Conservation (phyloP, 306 rosid species). For the Castanea sativa region DNA sequence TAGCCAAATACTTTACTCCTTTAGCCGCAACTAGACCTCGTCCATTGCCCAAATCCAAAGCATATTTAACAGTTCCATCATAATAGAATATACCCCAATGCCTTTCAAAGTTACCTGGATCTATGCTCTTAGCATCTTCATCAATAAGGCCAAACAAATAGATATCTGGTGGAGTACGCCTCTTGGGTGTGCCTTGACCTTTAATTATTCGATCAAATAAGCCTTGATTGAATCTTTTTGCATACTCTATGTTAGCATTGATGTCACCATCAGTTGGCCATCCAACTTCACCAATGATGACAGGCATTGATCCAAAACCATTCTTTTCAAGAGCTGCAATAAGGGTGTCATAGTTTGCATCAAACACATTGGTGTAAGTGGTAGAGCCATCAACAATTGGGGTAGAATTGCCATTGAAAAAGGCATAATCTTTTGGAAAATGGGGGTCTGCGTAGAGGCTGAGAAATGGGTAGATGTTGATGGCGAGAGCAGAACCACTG, state of each 20-base stretch:
- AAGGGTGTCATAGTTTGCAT: conserved; percentile 91
- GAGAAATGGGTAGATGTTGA: conserved; percentile 95
- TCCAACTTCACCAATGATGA: conserved; percentile 86
- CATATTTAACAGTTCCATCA: conserved; percentile 73
- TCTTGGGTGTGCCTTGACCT: conserved; percentile 68
- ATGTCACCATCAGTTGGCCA: conserved; percentile 93
- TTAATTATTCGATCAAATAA: conserved; percentile 43
- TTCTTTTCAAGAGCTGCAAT: conserved; percentile 78
- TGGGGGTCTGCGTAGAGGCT: conserved; percentile 89
- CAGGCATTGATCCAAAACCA: conserved; percentile 68
- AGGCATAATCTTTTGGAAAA: conserved; percentile 90
- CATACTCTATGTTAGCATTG: conserved; percentile 52
- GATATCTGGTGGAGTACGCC: conserved; percentile 59
- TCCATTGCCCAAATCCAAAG: conserved; percentile 50
- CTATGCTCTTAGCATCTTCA: conserved; percentile 78
- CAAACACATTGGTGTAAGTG: conserved; percentile 78
- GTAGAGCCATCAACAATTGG: conserved; percentile 85
- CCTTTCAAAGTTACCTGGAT: conserved; percentile 86
- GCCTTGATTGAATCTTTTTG: conserved; percentile 86
- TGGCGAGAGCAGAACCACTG: conserved; percentile 58
- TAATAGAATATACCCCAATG: conserved; percentile 87
- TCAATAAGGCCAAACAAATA: conserved; percentile 72
- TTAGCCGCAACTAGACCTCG: conserved; percentile 56
- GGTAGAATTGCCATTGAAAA: conserved; percentile 63
- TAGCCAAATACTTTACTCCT: conserved; percentile 67